Conservation (phyloP, 129 eudicot species). For the Kitagawia praeruptora region DNA sequence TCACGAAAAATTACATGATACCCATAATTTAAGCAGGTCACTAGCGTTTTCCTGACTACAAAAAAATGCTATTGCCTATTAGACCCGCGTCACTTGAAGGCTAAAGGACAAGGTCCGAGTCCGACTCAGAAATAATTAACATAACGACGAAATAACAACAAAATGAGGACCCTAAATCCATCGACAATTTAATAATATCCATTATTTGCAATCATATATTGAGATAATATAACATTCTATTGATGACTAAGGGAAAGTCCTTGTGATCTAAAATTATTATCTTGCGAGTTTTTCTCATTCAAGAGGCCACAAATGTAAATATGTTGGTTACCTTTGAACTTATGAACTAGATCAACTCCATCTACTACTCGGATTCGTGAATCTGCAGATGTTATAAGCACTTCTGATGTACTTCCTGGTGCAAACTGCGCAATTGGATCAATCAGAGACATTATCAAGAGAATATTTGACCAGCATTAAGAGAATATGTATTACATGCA, state of each 20-base stretch:
- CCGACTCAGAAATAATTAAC: background rate
- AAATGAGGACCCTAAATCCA: background rate
- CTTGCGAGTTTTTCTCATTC: background rate
- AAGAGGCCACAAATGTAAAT: background rate
- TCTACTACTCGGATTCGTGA: conserved; percentile 92
- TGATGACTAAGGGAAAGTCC: background rate
- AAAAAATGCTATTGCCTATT: background rate
- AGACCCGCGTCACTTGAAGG: background rate
- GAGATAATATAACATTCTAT: background rate
- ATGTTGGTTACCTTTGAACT: conserved; percentile 67
- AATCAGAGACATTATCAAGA: conserved; percentile 14
- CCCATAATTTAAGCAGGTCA: background rate
- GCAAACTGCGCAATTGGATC: conserved; percentile 59
- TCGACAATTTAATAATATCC: background rate
- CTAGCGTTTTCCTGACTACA: background rate
- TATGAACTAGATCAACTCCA: conserved; percentile 76
- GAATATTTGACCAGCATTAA: background rate
- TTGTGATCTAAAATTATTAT: background rate
- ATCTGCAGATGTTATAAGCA: conserved; percentile 92
- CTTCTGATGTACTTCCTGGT: conserved; percentile 87
- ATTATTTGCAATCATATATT: conserved; percentile 1
- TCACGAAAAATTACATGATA: background rate
- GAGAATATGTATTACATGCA: background rate
- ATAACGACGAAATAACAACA: background rate
- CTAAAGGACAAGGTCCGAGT: background rate